A percentile compares a stretch with the other conserved stretches of the same genome.
Evolutionary conservation across 345 rosid genomes (phyloP).

Genomic region (Aegle marmelos): DNA sequence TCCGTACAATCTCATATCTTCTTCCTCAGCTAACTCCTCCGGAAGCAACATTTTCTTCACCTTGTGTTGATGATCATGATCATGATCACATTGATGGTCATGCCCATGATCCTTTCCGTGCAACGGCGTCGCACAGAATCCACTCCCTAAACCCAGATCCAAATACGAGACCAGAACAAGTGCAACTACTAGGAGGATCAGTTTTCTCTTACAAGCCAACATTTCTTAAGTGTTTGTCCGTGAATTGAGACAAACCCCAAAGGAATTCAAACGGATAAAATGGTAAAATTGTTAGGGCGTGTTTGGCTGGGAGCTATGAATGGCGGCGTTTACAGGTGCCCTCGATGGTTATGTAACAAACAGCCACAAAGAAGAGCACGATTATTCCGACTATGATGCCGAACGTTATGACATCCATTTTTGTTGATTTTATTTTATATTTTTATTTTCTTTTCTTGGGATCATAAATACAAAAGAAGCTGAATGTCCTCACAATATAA

Average conservation of each 20-base stretch:
- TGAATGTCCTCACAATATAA: not conserved
- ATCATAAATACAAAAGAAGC: not conserved
- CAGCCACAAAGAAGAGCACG: slow-evolving; percentile 54
- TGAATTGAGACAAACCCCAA: not conserved
- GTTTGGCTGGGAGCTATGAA: slow-evolving; percentile 17
- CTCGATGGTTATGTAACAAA: slow-evolving; percentile 71
- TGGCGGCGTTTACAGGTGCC: slow-evolving; percentile 57
- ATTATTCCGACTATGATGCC: slow-evolving; percentile 73
- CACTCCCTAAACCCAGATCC: slow-evolving; percentile 54
- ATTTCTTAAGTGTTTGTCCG: slow-evolving; percentile 14
- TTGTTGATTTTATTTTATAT: not conserved
- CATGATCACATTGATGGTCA: slow-evolving; percentile 41
- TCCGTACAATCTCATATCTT: slow-evolving; percentile 83
- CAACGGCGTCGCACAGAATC: slow-evolving; percentile 41
- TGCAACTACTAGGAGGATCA: slow-evolving; percentile 3
- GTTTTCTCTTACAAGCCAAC: slow-evolving; percentile 18
- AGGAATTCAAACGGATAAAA: not conserved
- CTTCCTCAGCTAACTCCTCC: slow-evolving; percentile 93
- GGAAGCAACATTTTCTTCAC: slow-evolving; percentile 45
- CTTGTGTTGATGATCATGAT: slow-evolving; percentile 5
- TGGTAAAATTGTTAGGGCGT: not conserved
- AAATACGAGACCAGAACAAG: slow-evolving; percentile 21
- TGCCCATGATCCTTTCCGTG: slow-evolving; percentile 30
- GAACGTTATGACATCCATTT: slow-evolving; percentile 67
- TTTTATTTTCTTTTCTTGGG: not conserved